A percentile compares a stretch with the other conserved stretches of the same genome.
These are phyloP conservation scores for Borovskyia barvae DNA, from an alignment of 208 protist genomes.

Conservation along the genomic window DNA sequence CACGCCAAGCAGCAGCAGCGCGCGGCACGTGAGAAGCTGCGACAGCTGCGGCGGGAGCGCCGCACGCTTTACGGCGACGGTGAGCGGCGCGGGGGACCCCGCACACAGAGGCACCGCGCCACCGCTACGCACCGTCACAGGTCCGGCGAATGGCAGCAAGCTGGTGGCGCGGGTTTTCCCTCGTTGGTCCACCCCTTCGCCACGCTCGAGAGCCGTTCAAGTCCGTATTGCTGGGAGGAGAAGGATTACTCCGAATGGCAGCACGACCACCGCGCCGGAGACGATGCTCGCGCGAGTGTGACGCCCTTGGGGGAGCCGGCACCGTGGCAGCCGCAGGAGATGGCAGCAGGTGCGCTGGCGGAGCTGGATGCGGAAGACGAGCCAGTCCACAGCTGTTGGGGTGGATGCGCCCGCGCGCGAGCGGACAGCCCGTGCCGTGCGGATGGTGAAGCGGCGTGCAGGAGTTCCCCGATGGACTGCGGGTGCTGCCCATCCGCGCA, in stretches of 20 bases:
- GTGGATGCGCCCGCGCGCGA: constrained; percentile 3
- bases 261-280: no score
- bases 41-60: constrained; percentile 16
- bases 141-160: no score
- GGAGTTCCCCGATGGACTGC: neutral
- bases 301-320: no score
- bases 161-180: no score
- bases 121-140: neutral
- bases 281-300: no score
- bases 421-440: neutral
- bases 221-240: constrained; percentile 2
- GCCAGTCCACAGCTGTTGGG: neutral
- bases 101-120: neutral
- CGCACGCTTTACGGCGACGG: neutral
- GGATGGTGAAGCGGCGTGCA: neutral
- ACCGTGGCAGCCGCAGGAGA: no score
- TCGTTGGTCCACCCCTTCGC: no score
- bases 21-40: constrained; percentile 13
- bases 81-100: neutral
- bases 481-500: neutral
- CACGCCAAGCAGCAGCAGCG: constrained; percentile 6
- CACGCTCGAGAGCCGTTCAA: constrained; percentile 20
- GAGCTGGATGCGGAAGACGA: neutral
- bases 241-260: no score
- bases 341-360: no score